phyloP scores from a whole-genome alignment of 345 rosid genomes.

The Boechera retrofracta region DNA sequence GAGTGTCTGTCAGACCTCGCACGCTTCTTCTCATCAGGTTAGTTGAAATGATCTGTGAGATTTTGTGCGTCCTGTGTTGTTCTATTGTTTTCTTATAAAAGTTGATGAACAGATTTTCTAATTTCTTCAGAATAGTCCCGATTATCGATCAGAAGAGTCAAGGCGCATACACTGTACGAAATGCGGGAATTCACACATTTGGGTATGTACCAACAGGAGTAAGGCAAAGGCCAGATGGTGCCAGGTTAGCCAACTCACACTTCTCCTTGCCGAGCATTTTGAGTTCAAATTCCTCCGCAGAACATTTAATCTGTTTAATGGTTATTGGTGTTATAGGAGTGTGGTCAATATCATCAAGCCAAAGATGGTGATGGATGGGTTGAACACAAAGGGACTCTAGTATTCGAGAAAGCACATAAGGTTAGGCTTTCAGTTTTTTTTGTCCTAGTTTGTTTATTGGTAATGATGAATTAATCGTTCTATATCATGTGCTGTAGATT shows the following conservation, averaged over 20 bases:
- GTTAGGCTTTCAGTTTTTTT: constrained; percentile 45
- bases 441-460: background rate
- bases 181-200: constrained; percentile 81
- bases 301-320: background rate
- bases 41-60: constrained; percentile 14
- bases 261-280: background rate
- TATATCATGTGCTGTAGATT: constrained; percentile 54
- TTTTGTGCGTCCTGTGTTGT: constrained; percentile 3
- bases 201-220: constrained; percentile 87
- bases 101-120: background rate
- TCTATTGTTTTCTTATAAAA: background rate
- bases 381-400: constrained; percentile 81
- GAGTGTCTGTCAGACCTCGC: constrained; percentile 58
- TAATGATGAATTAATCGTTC: constrained; percentile 6
- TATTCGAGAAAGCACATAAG: constrained; percentile 69
- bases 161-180: constrained; percentile 92
- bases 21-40: constrained; percentile 64
- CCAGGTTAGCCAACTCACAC: constrained; percentile 56
- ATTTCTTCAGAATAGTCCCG: constrained; percentile 56
- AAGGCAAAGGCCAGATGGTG: constrained; percentile 94
- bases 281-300: background rate
- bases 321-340: constrained; percentile 60
- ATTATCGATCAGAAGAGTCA: constrained; percentile 78
- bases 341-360: constrained; percentile 89
- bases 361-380: constrained; percentile 99